Evolutionary conservation across 106 monocot genomes (phyloP).

Genomic region (Ottelia alismoides): DNA sequence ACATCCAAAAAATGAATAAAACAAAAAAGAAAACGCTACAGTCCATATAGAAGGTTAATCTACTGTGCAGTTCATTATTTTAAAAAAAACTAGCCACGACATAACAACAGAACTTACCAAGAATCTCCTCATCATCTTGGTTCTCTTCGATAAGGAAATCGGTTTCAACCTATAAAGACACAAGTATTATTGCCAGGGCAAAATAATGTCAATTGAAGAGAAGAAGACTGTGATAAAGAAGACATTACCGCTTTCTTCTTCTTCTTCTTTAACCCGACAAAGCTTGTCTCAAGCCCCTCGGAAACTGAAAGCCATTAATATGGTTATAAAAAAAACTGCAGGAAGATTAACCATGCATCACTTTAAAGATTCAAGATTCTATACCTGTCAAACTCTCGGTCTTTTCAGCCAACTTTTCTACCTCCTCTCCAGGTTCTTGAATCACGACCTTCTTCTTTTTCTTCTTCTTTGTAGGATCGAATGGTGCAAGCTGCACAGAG

Average conservation of each 20-base stretch:
- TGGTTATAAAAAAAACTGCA: no score
- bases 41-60: no score
- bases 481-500: constrained; percentile 26
- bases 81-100: not conserved
- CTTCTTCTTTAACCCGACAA: constrained; percentile 83
- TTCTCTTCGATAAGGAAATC: constrained; percentile 45
- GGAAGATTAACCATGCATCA: no score
- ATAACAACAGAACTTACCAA: constrained; percentile 17
- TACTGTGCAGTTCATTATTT: no score
- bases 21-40: no score
- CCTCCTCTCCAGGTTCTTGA: constrained; percentile 13
- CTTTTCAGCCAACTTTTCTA: constrained; percentile 18
- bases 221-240: not conserved
- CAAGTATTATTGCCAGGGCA: not conserved
- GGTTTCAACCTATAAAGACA: constrained; percentile 57
- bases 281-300: constrained; percentile 38
- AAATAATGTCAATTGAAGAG: not conserved
- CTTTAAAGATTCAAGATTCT: no score
- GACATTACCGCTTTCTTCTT: constrained; percentile 70
- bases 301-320: no score
- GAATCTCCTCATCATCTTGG: constrained; percentile 42
- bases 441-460: constrained; percentile 31
- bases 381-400: constrained; percentile 23
- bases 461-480: constrained; percentile 29
- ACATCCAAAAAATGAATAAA: no score